Evolutionary conservation across 73 alveolate species (phyloP), one percentile per base, ranked within the genome.

Genomic region (Durusdinium trenchii): DNA sequence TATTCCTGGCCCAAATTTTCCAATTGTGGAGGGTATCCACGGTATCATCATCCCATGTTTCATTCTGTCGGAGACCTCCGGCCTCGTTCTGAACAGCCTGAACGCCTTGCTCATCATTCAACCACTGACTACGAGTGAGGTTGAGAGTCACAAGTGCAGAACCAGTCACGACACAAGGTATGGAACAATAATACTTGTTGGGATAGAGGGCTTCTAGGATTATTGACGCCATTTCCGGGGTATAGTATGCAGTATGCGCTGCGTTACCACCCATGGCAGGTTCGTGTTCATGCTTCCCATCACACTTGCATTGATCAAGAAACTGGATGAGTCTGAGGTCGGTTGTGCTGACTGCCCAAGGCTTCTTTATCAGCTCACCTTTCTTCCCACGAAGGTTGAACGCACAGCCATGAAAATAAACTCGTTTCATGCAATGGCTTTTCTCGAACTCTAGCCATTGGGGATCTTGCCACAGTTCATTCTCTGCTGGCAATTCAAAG

Each of bases 71-170:
- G 23, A 87, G 69, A 10, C 95, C 95, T 18, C 45, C 85, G 18
- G 85, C 95, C 71, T 60, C 95, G 38, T 61, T 43, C 84, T 28
- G 0, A 69, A 87, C 67, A 16, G 95, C 85, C 40, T 38, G 85
- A 0, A 60, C 71, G 16, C 85, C 85, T 16, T 26, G 6, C 6
- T 45, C 52, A 38, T 87, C 85, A 42, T 69, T 43, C 54, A 43
- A 40, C 95, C 95, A 62, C 35, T 9, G 43, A 20, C 69, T 43
- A 9, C 51, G 30, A 0, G 95, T 35, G n/a, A 87, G 85, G 69
- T 40, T 61, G 52, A 38, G 10, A 3, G 95, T 87, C 30, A 87
- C 43, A n/a, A n/a, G n/a, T n/a, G n/a, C n/a, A n/a, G n/a, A n/a
- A n/a, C n/a, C n/a, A n/a, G n/a, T n/a, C n/a, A n/a, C n/a, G 7